Evolutionary conservation across 2,329 filamentous ascomycete genomes (phyloP).

Genomic region (Colletotrichum phormii): DNA sequence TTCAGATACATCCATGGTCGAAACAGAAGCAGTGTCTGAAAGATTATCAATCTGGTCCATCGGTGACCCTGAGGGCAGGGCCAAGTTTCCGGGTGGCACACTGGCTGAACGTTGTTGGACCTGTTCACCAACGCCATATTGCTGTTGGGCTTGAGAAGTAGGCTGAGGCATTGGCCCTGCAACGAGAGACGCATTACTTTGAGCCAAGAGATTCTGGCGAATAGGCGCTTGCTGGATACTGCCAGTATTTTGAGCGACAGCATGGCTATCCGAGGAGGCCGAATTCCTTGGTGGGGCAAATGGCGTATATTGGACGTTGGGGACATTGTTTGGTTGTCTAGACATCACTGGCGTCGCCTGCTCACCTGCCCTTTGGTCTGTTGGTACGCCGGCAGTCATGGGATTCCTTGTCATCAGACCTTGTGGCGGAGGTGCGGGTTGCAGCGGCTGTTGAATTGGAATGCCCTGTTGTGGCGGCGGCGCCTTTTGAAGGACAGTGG

Average conservation of each 20-base stretch:
- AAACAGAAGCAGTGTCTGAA: slow-evolving; percentile 39
- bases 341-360: background rate
- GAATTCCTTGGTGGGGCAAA: background rate
- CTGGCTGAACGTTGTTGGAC: background rate
- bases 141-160: background rate
- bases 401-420: no score
- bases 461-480: background rate
- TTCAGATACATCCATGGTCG: slow-evolving; percentile 40
- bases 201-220: background rate
- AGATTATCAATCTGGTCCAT: slow-evolving; percentile 14
- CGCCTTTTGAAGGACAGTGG: slow-evolving; percentile 26
- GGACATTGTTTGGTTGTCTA: no score
- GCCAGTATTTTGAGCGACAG: background rate
- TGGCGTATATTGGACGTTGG: background rate
- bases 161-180: background rate
- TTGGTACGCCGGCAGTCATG: background rate
- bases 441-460: background rate
- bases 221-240: background rate
- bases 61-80: background rate
- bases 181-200: background rate
- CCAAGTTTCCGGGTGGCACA: background rate
- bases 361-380: background rate
- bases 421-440: background rate
- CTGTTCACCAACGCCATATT: background rate
- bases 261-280: background rate